Evolutionary conservation across 2,329 filamentous ascomycete genomes (phyloP), one percentile per base, ranked within the genome.

Genomic region (Colletotrichum sp.): DNA sequence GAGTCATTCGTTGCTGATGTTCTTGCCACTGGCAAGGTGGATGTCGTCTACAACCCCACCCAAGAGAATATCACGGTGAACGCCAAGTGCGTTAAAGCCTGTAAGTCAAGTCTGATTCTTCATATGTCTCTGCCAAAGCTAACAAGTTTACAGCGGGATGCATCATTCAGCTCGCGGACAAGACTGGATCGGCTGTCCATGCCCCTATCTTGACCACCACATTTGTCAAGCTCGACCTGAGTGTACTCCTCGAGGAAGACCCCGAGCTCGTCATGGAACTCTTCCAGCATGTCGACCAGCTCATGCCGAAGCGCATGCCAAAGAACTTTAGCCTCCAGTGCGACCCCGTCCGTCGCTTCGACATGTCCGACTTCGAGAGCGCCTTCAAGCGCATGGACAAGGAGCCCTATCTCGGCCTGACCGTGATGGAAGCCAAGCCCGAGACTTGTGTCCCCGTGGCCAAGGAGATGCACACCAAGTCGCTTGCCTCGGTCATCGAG

Each of bases 41-140:
- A 82, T 26, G 28, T 76, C 3, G 32, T 76, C 3, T 88, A 89
- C 68, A 88, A 89, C 76, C 83, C 88, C 0, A 86, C 88, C 0
- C 84, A 84, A 64, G 79, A 82, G 10, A 78, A 84, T 44, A 68
- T 83, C 6, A 81, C 84, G 4, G 72, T 79, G 5, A 84, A 81
- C 71, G 78, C 82, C 16, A 78, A 81, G 52, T 87, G 85, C 57
- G 82, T 87, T 28, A 81, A 83, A 44, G 80, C 77, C 28, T 82
- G 86, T 84, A 81, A 80, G 84, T 81, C 16, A 6, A 49, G 6
- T 62, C 59, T 15, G 3, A 57, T 15, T 26, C 5, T 0, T 2
- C 0, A 6, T 8, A 4, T 5, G 2, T 44, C 0, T 10, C 21
- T 16, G 3, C 28, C 12, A 55, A 69, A 8, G 59, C 78, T 80